A percentile compares a stretch with the other conserved stretches of the same genome.
These are phyloP conservation scores for Mycothermus thermophilus DNA, from an alignment of 495 filamentous ascomycete genomes.

Conservation along the genomic window DNA sequence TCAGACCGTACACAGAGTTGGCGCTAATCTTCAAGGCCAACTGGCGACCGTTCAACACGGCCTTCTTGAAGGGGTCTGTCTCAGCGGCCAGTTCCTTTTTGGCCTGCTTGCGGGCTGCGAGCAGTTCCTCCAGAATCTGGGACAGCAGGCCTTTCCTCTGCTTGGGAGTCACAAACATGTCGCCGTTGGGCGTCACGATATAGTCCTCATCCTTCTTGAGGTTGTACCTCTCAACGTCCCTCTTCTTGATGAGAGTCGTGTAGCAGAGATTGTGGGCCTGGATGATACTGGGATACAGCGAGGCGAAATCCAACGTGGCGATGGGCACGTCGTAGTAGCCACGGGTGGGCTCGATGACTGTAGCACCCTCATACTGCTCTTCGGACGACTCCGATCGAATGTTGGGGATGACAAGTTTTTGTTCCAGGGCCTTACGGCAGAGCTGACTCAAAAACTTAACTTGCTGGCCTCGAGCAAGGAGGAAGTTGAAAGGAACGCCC, in stretches of 20 bases:
- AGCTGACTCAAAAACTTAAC: constrained; percentile 96
- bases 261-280: constrained; percentile 98
- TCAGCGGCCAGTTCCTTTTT: constrained; percentile 84
- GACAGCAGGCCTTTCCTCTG: constrained; percentile 84
- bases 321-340: constrained; percentile 90
- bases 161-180: constrained; percentile 81
- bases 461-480: constrained; percentile 86
- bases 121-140: constrained; percentile 87
- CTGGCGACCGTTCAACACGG: constrained; percentile 93
- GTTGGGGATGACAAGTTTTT: constrained; percentile 88
- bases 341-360: constrained; percentile 87
- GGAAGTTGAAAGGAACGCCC: constrained; percentile 91
- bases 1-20: constrained; percentile 96
- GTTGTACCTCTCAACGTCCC: constrained; percentile 53
- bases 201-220: constrained; percentile 85
- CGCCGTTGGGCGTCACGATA: constrained; percentile 84
- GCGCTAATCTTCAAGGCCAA: constrained; percentile 92
- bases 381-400: constrained; percentile 45
- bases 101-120: constrained; percentile 79
- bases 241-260: constrained; percentile 80
- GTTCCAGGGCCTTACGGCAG: constrained; percentile 84
- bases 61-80: constrained; percentile 93
- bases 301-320: constrained; percentile 97
- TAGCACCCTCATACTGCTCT: constrained; percentile 94
- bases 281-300: constrained; percentile 96